Evolutionary conservation across 2,329 filamentous ascomycete genomes (phyloP).

Genomic region (Nakataea oryzae): DNA sequence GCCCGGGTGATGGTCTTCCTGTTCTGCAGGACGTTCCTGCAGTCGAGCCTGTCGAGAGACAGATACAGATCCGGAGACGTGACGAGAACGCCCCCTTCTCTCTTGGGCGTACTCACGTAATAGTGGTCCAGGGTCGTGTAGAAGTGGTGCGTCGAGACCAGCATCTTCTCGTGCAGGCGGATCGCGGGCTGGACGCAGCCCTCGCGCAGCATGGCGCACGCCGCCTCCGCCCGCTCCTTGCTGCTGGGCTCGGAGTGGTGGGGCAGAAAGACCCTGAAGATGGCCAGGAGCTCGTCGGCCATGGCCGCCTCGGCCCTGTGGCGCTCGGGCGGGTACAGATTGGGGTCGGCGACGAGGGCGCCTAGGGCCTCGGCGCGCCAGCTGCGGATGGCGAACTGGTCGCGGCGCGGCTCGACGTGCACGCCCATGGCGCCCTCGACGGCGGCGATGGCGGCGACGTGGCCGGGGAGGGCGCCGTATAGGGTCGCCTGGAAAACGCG

Average conservation of each 20-base stretch:
- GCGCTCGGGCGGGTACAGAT: constrained; percentile 16
- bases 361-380: constrained; percentile 27
- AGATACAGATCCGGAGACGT: constrained; percentile 19
- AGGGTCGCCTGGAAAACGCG: constrained; percentile 23
- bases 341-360: constrained; percentile 19
- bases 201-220: constrained; percentile 11
- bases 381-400: constrained; percentile 23
- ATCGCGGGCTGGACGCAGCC: constrained; percentile 23
- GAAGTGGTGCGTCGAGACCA: constrained; percentile 26
- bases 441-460: constrained; percentile 18
- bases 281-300: constrained; percentile 15
- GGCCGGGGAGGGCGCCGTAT: constrained; percentile 14
- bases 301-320: constrained; percentile 14
- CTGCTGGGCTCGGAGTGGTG: constrained; percentile 5
- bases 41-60: constrained; percentile 20
- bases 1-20: constrained; percentile 22
- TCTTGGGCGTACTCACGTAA: constrained; percentile 12
- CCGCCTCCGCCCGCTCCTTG: constrained; percentile 10
- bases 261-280: constrained; percentile 16
- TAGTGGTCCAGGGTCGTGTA: constrained; percentile 22
- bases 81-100: constrained; percentile 11
- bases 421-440: constrained; percentile 23
- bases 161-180: constrained; percentile 25
- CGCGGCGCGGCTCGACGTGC: constrained; percentile 21
- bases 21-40: constrained; percentile 24